A percentile compares a stretch with the other conserved stretches of the same genome.
These are phyloP conservation scores for Globisporangium radiosum DNA, from an alignment of 352 stramenopile species.

Conservation along the genomic window DNA sequence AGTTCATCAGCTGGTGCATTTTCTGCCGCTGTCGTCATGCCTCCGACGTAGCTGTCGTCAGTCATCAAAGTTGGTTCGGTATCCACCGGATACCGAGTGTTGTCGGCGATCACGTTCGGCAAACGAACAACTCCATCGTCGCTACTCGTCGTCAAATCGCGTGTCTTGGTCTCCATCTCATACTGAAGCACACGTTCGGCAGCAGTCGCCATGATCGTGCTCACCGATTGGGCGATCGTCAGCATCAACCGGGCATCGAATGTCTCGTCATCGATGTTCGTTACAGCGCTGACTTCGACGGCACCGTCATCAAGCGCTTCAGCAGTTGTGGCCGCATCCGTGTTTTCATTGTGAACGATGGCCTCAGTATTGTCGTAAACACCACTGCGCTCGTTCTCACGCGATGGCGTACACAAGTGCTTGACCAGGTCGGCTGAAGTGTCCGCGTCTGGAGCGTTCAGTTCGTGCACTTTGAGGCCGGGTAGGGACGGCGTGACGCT, in stretches of 20 bases:
- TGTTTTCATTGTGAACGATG: no score
- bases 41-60: neutral
- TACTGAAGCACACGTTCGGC: constrained; percentile 5
- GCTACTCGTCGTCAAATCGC: no score
- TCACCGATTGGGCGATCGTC: constrained; percentile 16
- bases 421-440: neutral
- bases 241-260: constrained; percentile 9
- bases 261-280: neutral
- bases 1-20: neutral
- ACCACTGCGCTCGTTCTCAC: neutral
- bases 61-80: neutral
- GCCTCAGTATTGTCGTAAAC: neutral
- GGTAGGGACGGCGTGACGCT: neutral
- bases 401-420: neutral
- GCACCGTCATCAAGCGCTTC: neutral
- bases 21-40: neutral
- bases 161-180: neutral
- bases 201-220: constrained; percentile 19
- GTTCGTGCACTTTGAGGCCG: neutral
- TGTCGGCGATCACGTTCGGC: neutral
- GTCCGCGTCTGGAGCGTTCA: neutral
- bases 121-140: neutral
- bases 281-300: neutral
- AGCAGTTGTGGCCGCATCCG: no score
- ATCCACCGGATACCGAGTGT: neutral